Evolutionary conservation across 305 asterid species (phyloP).

Genomic region (Fraxinus sp.): DNA sequence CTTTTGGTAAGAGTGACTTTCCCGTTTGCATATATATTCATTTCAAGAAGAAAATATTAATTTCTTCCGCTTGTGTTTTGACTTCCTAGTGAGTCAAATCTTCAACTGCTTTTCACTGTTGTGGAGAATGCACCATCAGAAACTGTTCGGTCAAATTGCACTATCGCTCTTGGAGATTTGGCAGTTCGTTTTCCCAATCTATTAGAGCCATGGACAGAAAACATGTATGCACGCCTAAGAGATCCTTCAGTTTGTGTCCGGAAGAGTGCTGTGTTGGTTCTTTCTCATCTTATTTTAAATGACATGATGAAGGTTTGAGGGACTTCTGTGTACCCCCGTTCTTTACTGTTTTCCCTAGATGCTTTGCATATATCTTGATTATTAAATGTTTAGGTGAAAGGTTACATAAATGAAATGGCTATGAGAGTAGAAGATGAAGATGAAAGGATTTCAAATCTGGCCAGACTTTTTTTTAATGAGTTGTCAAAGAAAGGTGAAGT

Average conservation of each 20-base stretch:
- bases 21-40: background rate
- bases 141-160: slow-evolving; percentile 90
- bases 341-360: slow-evolving; percentile 22
- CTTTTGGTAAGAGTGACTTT: slow-evolving; percentile 60
- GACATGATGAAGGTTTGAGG: slow-evolving; percentile 95
- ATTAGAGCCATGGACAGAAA: slow-evolving; percentile 98
- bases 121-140: slow-evolving; percentile 95
- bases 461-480: slow-evolving; percentile 84
- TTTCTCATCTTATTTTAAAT: slow-evolving; percentile 89
- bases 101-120: slow-evolving; percentile 92
- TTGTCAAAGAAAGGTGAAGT: slow-evolving; percentile 84
- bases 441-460: slow-evolving; percentile 80
- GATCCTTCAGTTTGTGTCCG: slow-evolving; percentile 79
- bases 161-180: slow-evolving; percentile 93
- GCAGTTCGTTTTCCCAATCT: slow-evolving; percentile 94
- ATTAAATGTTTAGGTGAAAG: slow-evolving; percentile 67
- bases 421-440: slow-evolving; percentile 82
- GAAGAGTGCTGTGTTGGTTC: slow-evolving; percentile 93
- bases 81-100: slow-evolving; percentile 69
- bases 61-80: slow-evolving; percentile 23
- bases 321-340: slow-evolving; percentile 19
- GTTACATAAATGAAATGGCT: slow-evolving; percentile 90
- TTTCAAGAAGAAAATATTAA: slow-evolving; percentile 23
- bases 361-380: slow-evolving; percentile 20
- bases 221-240: slow-evolving; percentile 85